Base-by-base conservation (phyloP, 306 rosid species). In the Carpinus fangiana region DNA sequence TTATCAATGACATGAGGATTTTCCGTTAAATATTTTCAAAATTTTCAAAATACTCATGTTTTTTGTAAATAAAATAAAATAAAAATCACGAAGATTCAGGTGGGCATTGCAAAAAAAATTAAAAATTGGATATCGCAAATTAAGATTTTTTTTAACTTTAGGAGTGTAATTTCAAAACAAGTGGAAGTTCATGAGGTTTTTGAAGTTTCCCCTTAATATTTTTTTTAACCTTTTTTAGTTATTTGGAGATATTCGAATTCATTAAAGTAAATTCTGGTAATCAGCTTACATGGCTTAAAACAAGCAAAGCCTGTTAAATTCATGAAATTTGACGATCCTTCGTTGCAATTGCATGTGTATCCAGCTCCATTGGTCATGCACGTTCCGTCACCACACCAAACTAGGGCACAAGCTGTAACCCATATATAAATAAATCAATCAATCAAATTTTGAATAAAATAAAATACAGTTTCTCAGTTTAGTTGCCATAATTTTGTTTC, bases 331-430 rank as follows among this genome's bases (percentile, higher is more conserved):
- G 43, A 3, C 0, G 81, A 78, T 72, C 87, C 86, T 55, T 78
- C 54, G 67, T 47, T 34, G 80, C 90, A 86, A 60, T 78, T 45
- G 84, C 90, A 86, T 52, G 9, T 12, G 77, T 86, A 41, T 69
- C 80, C 81, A 4, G 73, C 34, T 45, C 75, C 82, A 60, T 81
- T 57, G 68, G 78, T 9, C 16, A 86, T 60, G 71, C 90, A 86
- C 12, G 65, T 81, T 78, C 86, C 86, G 14, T 83, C 85, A 1
- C 84, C 84, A 20, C 90, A 81, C 87, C 87, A 83, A 54, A 57
- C 75, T 7, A 74, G 12, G 8, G 48, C 34, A 82, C 90, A 86
- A 72, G 54, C 87, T 83, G 85, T 23, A 79, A 52, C 5, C 21
- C 13, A 12, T 48, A 9, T 12, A 48, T 11, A 48, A 48, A 11